These are phyloP conservation scores for Lactarius hatsudake DNA, from an alignment of 768 basidiomycete species.

Conservation along the genomic window DNA sequence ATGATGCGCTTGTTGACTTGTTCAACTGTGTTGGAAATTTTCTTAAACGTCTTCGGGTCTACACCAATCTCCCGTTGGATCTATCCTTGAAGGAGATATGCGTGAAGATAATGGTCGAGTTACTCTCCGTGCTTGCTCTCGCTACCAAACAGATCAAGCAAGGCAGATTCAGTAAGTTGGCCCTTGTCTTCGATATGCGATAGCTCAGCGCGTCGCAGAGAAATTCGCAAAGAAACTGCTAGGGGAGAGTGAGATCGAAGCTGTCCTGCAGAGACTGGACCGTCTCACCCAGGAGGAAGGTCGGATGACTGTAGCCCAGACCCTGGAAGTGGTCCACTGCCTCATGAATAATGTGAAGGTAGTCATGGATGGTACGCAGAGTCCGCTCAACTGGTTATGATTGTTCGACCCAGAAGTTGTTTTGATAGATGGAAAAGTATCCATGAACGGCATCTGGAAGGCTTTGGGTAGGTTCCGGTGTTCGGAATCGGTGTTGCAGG, in stretches of 20 bases:
- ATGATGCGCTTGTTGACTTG: no score
- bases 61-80: neutral
- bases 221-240: constrained; percentile 4
- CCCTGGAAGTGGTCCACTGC: constrained; percentile 1
- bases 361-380: constrained; percentile 6
- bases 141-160: no score
- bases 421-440: no score
- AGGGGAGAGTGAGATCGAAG: constrained; percentile 8
- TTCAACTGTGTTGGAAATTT: no score
- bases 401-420: neutral
- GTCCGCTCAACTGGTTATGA: neutral
- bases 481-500: no score
- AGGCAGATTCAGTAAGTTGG: neutral
- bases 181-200: neutral
- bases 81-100: neutral
- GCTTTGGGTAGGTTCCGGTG: no score
- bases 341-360: constrained; percentile 2
- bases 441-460: no score
- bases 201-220: neutral
- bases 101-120: neutral
- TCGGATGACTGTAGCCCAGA: neutral
- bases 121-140: no score
- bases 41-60: neutral
- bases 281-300: constrained; percentile 11
- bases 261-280: constrained; percentile 5